Percentiles rank a stretch among this genome's conserved stretches.
These are phyloP conservation scores for Ormosia emarginata DNA, from an alignment of 306 rosid genomes.

Conservation along the genomic window DNA sequence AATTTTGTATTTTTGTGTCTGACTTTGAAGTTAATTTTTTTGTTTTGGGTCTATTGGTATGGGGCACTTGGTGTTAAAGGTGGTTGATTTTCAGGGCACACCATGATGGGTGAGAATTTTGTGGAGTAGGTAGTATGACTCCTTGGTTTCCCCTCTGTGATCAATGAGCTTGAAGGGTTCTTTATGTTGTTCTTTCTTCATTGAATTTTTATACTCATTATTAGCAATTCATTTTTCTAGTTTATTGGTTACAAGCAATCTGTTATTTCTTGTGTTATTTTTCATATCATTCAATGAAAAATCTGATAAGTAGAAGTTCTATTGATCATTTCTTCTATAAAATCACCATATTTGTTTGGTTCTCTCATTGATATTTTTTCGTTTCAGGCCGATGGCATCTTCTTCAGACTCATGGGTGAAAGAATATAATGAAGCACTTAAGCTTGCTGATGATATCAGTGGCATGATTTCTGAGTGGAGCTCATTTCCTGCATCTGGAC, in stretches of 20 bases:
- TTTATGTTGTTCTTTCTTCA: background rate
- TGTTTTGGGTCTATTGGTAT: background rate
- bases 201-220: background rate
- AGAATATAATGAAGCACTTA: slow-evolving; percentile 78
- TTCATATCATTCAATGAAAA: background rate
- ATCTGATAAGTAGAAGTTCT: background rate
- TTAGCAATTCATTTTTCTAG: background rate
- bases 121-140: background rate
- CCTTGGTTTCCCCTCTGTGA: background rate
- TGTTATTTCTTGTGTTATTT: background rate
- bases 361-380: background rate
- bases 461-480: slow-evolving; percentile 68
- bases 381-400: slow-evolving; percentile 64
- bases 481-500: slow-evolving; percentile 55
- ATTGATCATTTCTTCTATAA: background rate
- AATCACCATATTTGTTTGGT: background rate
- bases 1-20: background rate
- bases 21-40: background rate
- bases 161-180: background rate
- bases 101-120: background rate
- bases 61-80: background rate
- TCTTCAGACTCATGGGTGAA: slow-evolving; percentile 81
- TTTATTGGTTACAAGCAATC: background rate
- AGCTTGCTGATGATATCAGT: slow-evolving; percentile 78
- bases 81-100: background rate